Evolutionary conservation across 2,329 filamentous ascomycete genomes (phyloP).

Genomic region (Phialocephala subalpina): DNA sequence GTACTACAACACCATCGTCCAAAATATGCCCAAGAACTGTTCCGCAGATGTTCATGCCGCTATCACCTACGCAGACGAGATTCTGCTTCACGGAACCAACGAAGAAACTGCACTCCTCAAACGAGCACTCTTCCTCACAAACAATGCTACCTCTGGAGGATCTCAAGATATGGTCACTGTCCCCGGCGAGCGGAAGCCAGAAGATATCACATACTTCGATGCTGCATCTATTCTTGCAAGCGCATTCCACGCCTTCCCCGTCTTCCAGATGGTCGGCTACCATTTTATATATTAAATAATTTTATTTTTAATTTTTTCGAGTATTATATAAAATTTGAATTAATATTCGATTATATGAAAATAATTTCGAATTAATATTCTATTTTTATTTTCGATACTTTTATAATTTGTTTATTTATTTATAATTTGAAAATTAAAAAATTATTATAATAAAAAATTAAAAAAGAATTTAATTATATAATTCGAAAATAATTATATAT

Average conservation of each 20-base stretch:
- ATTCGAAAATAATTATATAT: too few relatives aligned
- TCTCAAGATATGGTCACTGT: background rate
- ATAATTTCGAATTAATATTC: too few relatives aligned
- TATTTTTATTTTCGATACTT: too few relatives aligned
- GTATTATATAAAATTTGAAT: too few relatives aligned
- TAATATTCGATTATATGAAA: too few relatives aligned
- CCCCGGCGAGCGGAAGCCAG: background rate
- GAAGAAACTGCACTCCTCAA: slow-evolving; percentile 21
- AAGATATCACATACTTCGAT: slow-evolving; percentile 1
- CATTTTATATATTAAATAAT: too few relatives aligned
- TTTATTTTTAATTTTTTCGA: too few relatives aligned
- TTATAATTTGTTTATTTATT: too few relatives aligned
- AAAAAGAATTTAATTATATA: too few relatives aligned
- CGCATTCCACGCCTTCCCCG: background rate
- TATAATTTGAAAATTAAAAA: too few relatives aligned
- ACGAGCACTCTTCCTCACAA: slow-evolving; percentile 10
- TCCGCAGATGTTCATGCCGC: slow-evolving; percentile 26
- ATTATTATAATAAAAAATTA: too few relatives aligned
- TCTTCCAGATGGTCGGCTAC: slow-evolving; percentile 14
- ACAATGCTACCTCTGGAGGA: background rate
- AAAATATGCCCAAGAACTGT: slow-evolving; percentile 26
- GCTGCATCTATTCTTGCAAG: slow-evolving; percentile 9
- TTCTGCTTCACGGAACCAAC: slow-evolving; percentile 17
- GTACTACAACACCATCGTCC: slow-evolving; percentile 22
- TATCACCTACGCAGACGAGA: slow-evolving; percentile 20